Evolutionary conservation across 2,329 filamentous ascomycete genomes (phyloP).

Genomic region (Fusarium sp.): DNA sequence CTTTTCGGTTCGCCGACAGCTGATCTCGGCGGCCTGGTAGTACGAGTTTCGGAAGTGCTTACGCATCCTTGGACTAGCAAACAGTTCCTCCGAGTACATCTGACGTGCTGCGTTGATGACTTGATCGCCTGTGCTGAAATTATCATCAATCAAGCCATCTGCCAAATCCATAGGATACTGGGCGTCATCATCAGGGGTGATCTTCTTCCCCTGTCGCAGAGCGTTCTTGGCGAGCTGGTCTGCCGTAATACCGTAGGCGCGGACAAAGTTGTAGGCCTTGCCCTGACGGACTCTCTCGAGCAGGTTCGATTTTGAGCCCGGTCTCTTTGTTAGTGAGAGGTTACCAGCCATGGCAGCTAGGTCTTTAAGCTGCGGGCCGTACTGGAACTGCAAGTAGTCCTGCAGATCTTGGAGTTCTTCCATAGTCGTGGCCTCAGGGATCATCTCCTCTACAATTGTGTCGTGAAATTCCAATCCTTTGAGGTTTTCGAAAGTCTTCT

Average conservation of each 20-base stretch:
- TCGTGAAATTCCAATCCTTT: constrained; percentile 77
- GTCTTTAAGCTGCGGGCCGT: constrained; percentile 87
- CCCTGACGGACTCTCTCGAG: constrained; percentile 89
- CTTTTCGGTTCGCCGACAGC: constrained; percentile 93
- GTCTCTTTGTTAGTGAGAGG: constrained; percentile 79
- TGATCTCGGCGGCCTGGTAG: constrained; percentile 86
- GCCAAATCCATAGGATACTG: constrained; percentile 89
- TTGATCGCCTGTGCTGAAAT: constrained; percentile 81
- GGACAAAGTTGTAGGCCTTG: constrained; percentile 85
- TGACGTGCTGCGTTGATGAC: constrained; percentile 85
- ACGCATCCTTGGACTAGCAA: constrained; percentile 88
- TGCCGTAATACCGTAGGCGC: constrained; percentile 90
- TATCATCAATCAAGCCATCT: constrained; percentile 79
- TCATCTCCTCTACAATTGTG: constrained; percentile 83
- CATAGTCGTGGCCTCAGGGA: constrained; percentile 85
- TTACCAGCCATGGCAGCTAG: constrained; percentile 75
- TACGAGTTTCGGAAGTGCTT: constrained; percentile 87
- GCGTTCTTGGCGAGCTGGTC: constrained; percentile 92
- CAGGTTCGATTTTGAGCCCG: constrained; percentile 83
- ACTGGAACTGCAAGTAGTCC: constrained; percentile 96
- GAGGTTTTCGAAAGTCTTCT: constrained; percentile 83
- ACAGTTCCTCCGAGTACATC: constrained; percentile 93
- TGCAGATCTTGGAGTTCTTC: constrained; percentile 97
- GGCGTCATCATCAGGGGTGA: constrained; percentile 86
- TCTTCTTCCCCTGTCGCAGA: constrained; percentile 81